A percentile compares a stretch with the other conserved stretches of the same genome.
Evolutionary conservation across 2,329 filamentous ascomycete genomes (phyloP).

Genomic region (Macroventuria anomochaeta): DNA sequence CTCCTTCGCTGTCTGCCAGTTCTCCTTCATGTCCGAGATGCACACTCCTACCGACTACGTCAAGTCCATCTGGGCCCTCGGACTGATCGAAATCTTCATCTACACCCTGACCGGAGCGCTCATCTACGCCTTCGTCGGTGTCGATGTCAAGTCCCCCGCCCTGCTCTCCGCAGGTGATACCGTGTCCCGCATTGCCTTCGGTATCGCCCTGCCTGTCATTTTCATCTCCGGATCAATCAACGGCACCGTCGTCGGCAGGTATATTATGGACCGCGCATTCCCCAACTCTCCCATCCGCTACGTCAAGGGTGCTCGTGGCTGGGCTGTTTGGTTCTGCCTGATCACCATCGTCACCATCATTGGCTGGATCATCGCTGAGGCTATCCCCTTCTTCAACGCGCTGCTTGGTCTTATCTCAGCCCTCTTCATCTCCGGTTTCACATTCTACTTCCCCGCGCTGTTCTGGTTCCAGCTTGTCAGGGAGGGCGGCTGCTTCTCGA

Average conservation of each 20-base stretch:
- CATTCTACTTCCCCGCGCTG: constrained; percentile 53
- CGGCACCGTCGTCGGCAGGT: constrained; percentile 70
- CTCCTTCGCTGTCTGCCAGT: constrained; percentile 70
- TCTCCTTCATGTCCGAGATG: constrained; percentile 72
- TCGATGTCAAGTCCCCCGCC: constrained; percentile 67
- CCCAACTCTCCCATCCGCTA: constrained; percentile 59
- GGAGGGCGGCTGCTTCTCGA: constrained; percentile 52
- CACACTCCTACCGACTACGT: constrained; percentile 67
- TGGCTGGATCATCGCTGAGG: constrained; percentile 73
- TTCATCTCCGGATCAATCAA: constrained; percentile 75
- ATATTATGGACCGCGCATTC: constrained; percentile 68
- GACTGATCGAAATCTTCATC: constrained; percentile 63
- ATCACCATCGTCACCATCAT: constrained; percentile 64
- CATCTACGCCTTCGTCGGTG: constrained; percentile 72
- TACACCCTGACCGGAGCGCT: constrained; percentile 74
- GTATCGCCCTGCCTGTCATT: constrained; percentile 73
- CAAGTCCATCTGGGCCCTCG: constrained; percentile 63
- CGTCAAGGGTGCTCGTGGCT: constrained; percentile 47
- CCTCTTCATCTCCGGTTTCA: constrained; percentile 73
- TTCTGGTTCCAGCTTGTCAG: constrained; percentile 52
- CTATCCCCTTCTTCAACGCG: constrained; percentile 73
- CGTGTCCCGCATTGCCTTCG: constrained; percentile 74
- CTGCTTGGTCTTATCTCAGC: constrained; percentile 69
- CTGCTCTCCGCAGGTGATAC: constrained; percentile 66
- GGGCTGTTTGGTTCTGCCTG: constrained; percentile 66